These are phyloP conservation scores for Dicorynia guianensis DNA, from an alignment of 306 rosid species.

Conservation along the genomic window DNA sequence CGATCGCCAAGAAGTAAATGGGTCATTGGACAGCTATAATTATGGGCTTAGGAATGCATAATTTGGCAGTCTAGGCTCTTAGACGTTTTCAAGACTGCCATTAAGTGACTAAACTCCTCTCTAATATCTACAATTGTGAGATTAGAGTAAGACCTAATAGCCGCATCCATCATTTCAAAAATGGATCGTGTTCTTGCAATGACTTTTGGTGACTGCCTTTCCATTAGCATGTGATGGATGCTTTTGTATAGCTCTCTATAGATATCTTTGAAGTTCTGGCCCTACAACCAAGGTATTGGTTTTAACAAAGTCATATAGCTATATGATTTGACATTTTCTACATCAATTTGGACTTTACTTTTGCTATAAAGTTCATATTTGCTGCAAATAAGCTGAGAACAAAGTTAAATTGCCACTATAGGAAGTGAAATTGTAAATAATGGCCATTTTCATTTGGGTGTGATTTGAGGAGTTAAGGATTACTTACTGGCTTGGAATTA, in stretches of 20 bases:
- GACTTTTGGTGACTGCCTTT: conserved; percentile 64
- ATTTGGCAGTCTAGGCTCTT: too few relatives aligned
- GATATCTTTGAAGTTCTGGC: neutral
- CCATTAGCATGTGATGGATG: conserved; percentile 13
- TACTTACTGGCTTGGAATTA: conserved; percentile 24
- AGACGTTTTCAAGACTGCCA: too few relatives aligned
- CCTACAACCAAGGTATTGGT: conserved; percentile 2
- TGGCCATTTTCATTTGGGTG: too few relatives aligned
- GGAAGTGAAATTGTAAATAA: too few relatives aligned
- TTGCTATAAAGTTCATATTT: conserved; percentile 54
- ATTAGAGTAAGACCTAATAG: conserved; percentile 67
- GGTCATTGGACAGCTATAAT: too few relatives aligned
- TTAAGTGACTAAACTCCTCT: conserved; percentile 57
- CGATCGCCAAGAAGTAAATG: too few relatives aligned
- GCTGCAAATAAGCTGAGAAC: conserved; percentile 42
- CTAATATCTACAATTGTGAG: conserved; percentile 55
- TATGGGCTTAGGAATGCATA: too few relatives aligned
- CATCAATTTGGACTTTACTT: conserved; percentile 37
- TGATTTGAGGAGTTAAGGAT: neutral
- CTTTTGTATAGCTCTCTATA: neutral
- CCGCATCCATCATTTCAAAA: conserved; percentile 71
- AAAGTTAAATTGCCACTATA: neutral
- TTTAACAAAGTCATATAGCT: neutral
- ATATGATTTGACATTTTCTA: conserved; percentile 60
- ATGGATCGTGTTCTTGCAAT: conserved; percentile 69